Base-by-base conservation (phyloP, 1,284 basidiomycete genomes). In the Tremellales sp. region DNA sequence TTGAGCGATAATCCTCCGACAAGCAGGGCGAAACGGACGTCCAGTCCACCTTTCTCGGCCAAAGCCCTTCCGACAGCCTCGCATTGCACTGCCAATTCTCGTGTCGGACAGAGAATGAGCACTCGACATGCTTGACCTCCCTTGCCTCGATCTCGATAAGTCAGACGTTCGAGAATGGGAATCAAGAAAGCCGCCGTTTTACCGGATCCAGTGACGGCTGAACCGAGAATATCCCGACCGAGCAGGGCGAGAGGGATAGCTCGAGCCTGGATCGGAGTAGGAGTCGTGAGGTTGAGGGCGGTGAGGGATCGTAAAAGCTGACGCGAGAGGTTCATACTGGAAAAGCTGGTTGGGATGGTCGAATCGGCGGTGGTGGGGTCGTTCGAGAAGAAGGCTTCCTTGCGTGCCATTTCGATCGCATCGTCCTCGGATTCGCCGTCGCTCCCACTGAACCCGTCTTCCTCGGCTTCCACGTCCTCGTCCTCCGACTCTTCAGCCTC, bases 151-250 rank as follows among this genome's bases (percentile, higher is more conserved):
- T 94, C 89, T 51, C 92, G 81, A 70, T 92, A 94, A 51, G 91
- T 76, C 39, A 97, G 78, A 56, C 93, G 85, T 65, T 97, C 93
- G 36, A 97, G 76, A 72, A 96, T 87, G 36, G 93, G 93, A 53
- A 97, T 85, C 68, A 88, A 86, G 76, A 97, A 97, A 10, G 94
- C 93, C 10, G 90, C 92, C 1, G 93, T 97, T 77, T 97, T 97
- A 57, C 93, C 93, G 4, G 89, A 94, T 56, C 93, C 93, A 10
- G 93, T 97, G 11, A 94, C 89, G 17, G 94, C 93, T 53, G 84
- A 87, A 36, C 92, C 94, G 45, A 98, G 91, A 36, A 97, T 82
- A 71, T 97, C 93, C 65, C 96, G 92, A 46, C 94, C 94, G 15
- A 93, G 76, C 13, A 98, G 81, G 23, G 90, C 92, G 40, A 93